Evolutionary conservation across 2,329 filamentous ascomycete species (phyloP).

Genomic region (Epichloe coenophiala): DNA sequence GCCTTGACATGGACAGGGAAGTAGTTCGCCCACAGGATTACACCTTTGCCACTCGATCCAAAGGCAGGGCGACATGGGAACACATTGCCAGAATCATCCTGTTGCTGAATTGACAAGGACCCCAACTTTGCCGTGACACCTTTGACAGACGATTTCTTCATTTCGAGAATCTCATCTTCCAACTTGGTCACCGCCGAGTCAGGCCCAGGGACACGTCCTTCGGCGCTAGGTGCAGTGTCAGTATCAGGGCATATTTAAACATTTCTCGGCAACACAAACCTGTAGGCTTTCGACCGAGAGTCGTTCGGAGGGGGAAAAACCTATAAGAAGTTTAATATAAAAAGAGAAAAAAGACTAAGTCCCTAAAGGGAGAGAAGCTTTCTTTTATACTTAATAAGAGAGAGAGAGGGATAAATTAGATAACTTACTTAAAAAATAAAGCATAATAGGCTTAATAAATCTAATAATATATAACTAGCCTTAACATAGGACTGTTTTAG

Average conservation of each 20-base stretch:
- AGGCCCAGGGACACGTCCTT: conserved; percentile 8
- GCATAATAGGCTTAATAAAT: no score
- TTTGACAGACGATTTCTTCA: conserved; percentile 14
- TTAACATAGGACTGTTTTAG: no score
- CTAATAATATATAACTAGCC: no score
- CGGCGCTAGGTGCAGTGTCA: conserved; percentile 10
- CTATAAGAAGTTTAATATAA: no score
- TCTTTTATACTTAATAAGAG: no score
- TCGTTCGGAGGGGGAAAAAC: conserved; percentile 11
- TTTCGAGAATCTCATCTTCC: conserved; percentile 26
- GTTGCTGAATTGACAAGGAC: conserved; percentile 17
- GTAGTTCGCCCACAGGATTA: conserved; percentile 41
- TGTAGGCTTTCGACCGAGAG: conserved; percentile 9
- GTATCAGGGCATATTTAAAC: neutral
- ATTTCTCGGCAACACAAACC: conserved; percentile 5
- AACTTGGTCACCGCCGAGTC: conserved; percentile 20
- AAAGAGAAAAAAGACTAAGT: no score
- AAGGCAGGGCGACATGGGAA: conserved; percentile 37
- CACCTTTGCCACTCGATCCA: conserved; percentile 27
- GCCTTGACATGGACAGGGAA: conserved; percentile 30
- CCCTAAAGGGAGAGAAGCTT: no score
- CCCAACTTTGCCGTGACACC: conserved; percentile 23
- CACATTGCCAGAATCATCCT: conserved; percentile 10
- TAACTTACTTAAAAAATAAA: no score
- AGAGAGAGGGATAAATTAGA: no score